These are phyloP conservation scores for Xylaria flabelliformis DNA, from an alignment of 495 filamentous ascomycete genomes.

Conservation along the genomic window DNA sequence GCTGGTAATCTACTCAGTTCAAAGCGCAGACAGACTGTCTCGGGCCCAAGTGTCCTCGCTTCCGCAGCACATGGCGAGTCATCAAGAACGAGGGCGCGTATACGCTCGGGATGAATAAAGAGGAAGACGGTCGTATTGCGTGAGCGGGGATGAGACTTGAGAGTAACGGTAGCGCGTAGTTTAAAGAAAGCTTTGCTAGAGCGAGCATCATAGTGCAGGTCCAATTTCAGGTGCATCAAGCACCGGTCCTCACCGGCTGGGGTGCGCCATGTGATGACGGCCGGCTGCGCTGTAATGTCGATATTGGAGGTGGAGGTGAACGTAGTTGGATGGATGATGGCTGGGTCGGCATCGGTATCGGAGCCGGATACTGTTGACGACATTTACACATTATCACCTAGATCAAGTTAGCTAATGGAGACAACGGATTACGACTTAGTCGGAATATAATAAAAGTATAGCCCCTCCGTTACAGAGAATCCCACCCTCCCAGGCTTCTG, in stretches of 20 bases:
- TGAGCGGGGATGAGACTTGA: constrained; percentile 21
- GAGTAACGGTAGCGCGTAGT: constrained; percentile 20
- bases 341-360: constrained; percentile 15
- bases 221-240: constrained; percentile 11
- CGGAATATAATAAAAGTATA: not conserved
- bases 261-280: constrained; percentile 11
- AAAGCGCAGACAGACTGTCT: constrained; percentile 15
- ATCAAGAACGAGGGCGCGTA: constrained; percentile 47
- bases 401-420: not conserved
- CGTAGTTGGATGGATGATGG: constrained; percentile 1
- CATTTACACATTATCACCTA: constrained; percentile 17
- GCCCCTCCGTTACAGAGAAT: constrained; percentile 26
- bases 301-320: not conserved
- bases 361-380: constrained; percentile 23
- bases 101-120: constrained; percentile 38
- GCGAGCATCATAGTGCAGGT: constrained; percentile 24
- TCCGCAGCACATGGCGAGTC: constrained; percentile 42
- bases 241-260: constrained; percentile 15
- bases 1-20: constrained; percentile 11
- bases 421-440: constrained; percentile 21
- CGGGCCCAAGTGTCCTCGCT: constrained; percentile 9
- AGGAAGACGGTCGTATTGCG: constrained; percentile 22
- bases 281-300: constrained; percentile 21
- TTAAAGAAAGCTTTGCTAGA: constrained; percentile 24
- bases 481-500: constrained; percentile 29